A percentile compares a stretch with the other conserved stretches of the same genome.
Evolutionary conservation across 2,329 filamentous ascomycete species (phyloP).

Genomic region (Nemania sp.): DNA sequence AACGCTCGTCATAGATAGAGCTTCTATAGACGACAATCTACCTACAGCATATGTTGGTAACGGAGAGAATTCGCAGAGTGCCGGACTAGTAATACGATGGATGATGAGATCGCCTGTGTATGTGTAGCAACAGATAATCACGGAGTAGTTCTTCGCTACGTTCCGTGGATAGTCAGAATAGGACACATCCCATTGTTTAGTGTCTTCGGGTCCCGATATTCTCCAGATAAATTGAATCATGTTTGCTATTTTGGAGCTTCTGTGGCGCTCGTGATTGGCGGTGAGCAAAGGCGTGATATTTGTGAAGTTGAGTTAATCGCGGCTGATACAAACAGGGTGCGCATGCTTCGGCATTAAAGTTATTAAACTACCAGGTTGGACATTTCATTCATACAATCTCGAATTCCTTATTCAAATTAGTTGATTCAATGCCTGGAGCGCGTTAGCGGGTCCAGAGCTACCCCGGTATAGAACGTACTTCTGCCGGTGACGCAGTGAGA

Average conservation of each 20-base stretch:
- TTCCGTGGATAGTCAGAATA: no score
- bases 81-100: not conserved
- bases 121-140: not conserved
- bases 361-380: slow-evolving; percentile 4
- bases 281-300: slow-evolving; percentile 13
- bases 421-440: not conserved
- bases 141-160: not conserved
- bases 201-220: not conserved
- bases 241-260: not conserved
- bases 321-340: slow-evolving; percentile 2
- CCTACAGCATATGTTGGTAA: not conserved
- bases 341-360: not conserved
- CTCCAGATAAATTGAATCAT: not conserved
- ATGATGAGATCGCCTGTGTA: not conserved
- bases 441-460: slow-evolving; percentile 14
- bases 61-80: not conserved
- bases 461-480: not conserved
- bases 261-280: slow-evolving; percentile 17
- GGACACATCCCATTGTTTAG: not conserved
- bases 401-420: not conserved
- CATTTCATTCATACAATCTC: not conserved
- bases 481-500: not conserved
- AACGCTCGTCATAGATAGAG: slow-evolving; percentile 1
- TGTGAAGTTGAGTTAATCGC: slow-evolving; percentile 6
- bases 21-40: not conserved